Base-by-base conservation (phyloP, 1,139 yeast species). In the Taphrina deformans region DNA sequence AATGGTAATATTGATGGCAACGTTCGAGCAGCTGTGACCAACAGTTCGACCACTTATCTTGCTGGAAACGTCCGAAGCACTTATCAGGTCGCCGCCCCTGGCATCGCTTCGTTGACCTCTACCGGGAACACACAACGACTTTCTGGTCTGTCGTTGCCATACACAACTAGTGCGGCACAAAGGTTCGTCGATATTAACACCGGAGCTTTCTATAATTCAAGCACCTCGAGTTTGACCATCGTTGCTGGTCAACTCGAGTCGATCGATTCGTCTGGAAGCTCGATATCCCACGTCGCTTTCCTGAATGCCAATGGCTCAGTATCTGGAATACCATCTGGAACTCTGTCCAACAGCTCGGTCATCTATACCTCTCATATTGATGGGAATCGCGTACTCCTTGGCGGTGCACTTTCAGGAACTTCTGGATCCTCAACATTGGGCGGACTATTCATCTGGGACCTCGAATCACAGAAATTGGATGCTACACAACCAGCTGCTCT, bases 361-460 rank as follows among this genome's bases (percentile, higher is more conserved):
- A 26, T 65, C 12, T 64, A 41, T 41, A 50, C 55, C 53, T 21
- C 59, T 16, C 55, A 55, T 18, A 46, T 63, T 16, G 41, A 64
- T 35, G 55, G 52, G 7, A 38, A 60, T 14, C 26, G 48, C n/a
- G 45, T 86, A 35, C 79, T 82, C 66, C 77, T 84, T 64, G 88
- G 88, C 3, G 80, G 82, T 40, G 77, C 79, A 66, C 84, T 88
- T 1, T 70, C 81, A 0, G 83, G 81, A 1, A 72, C 75, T 1
- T 70, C 76, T 6, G 68, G 71, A 18, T 71, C 70, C 6, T 62
- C 66, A n/a, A 62, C 60, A 1, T 67, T 73, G 12, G 70, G 70
- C 14, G 88, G 88, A 18, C 73, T 86, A 7, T 71, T 83, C 14
- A 78, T 85, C 51, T 85, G 83, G 72, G 82, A 84, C 69, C 74